Percentiles rank a stretch among this genome's conserved stretches.
Evolutionary conservation across 1,139 yeast species (phyloP).

Genomic region (Yamadazyma oceani): DNA sequence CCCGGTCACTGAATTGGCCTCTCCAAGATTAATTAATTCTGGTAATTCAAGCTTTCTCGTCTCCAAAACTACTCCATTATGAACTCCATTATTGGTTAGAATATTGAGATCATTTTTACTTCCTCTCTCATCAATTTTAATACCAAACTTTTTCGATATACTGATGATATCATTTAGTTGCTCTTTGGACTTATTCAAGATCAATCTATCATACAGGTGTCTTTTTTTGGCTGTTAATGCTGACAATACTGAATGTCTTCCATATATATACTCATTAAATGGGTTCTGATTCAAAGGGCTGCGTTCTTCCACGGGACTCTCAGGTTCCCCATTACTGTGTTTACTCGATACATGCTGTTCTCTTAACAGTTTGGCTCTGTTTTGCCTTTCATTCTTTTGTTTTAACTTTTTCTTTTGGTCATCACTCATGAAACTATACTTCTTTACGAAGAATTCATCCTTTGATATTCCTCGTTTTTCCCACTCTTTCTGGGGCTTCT

Average conservation of each 20-base stretch:
- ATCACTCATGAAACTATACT: constrained; percentile 32
- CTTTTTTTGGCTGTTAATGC: constrained; percentile 63
- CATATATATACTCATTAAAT: constrained; percentile 67
- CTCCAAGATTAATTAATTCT: constrained; percentile 35
- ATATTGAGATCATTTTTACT: constrained; percentile 59
- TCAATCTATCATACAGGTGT: constrained; percentile 50
- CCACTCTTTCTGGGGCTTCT: constrained; percentile 32
- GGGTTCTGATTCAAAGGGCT: constrained; percentile 33
- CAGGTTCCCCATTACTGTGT: constrained; percentile 1
- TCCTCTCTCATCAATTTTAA: constrained; percentile 43
- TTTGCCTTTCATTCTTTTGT: constrained; percentile 39
- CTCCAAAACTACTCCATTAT: constrained; percentile 78
- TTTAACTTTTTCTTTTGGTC: constrained; percentile 29
- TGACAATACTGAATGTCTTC: constrained; percentile 73
- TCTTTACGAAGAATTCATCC: constrained; percentile 42
- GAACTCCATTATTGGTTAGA: constrained; percentile 69
- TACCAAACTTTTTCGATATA: constrained; percentile 47
- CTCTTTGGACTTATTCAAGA: constrained; percentile 43
- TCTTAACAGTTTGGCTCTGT: constrained; percentile 24
- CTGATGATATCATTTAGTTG: constrained; percentile 35
- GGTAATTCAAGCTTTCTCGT: constrained; percentile 56
- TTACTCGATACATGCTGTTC: constrained; percentile 13
- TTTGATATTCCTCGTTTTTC: constrained; percentile 37
- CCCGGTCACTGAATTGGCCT: constrained; percentile 26
- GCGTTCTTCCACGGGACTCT: no score